Conservation (phyloP, 306 rosid species). For the Castanospermum australe region DNA sequence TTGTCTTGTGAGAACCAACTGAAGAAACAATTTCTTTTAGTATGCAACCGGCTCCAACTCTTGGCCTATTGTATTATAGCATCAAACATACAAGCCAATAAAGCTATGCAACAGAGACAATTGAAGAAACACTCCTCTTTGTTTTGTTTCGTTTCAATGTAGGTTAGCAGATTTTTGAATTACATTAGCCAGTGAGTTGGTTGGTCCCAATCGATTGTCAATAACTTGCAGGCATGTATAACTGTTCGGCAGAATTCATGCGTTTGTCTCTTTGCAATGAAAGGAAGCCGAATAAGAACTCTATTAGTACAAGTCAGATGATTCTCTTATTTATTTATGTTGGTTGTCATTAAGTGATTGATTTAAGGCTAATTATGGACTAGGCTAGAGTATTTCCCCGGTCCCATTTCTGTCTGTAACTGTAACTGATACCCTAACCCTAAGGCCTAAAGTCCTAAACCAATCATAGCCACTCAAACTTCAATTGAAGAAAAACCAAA, state of each 20-base stretch:
- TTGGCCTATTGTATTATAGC: neutral
- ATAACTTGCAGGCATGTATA: constrained; percentile 21
- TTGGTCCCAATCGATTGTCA: constrained; percentile 16
- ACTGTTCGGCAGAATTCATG: constrained; percentile 17
- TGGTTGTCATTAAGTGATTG: neutral
- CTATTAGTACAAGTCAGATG: neutral
- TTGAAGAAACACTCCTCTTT: constrained; percentile 14
- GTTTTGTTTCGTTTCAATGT: neutral
- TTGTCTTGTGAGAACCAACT: constrained; percentile 15
- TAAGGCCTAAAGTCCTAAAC: no score
- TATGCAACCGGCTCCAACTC: neutral
- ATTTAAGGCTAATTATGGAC: neutral
- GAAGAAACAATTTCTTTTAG: constrained; percentile 32
- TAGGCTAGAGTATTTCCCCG: neutral
- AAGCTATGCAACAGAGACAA: neutral
- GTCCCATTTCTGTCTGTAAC: constrained; percentile 16
- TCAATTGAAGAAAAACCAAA: neutral
- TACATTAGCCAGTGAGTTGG: neutral
- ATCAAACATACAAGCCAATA: neutral
- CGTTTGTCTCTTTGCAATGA: constrained; percentile 39
- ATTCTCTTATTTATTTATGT: constrained; percentile 4
- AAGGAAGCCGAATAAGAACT: constrained; percentile 19
- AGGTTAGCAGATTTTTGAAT: neutral
- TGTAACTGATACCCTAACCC: neutral
- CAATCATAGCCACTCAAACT: neutral